Percentiles rank a stretch among this genome's conserved stretches.
phyloP scores from a whole-genome alignment of 306 rosid species.

The Fagus sylvatica region DNA sequence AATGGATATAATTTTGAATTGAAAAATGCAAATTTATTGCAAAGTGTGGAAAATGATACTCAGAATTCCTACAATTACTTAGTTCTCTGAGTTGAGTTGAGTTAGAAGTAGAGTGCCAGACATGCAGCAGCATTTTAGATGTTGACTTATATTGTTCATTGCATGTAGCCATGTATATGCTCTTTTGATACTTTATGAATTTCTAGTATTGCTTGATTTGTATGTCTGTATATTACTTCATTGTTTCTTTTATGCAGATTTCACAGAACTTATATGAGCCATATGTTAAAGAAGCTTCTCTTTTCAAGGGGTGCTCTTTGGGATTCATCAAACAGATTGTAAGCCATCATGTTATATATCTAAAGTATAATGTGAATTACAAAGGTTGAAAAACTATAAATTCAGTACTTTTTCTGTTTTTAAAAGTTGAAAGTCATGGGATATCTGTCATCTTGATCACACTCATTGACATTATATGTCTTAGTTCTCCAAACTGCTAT shows the following conservation, averaged over 20 bases:
- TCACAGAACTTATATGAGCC: constrained; percentile 52
- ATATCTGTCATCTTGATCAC: not conserved
- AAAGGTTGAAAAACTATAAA: not conserved
- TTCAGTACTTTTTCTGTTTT: not conserved
- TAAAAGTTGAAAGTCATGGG: not conserved
- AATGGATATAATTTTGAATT: not conserved
- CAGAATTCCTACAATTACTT: not conserved
- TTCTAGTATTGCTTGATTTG: not conserved
- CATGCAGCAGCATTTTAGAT: not conserved
- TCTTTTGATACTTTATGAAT: constrained; percentile 4
- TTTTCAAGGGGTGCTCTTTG: constrained; percentile 58
- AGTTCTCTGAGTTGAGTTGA: no score
- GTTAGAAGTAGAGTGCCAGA: no score
- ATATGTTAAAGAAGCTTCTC: constrained; percentile 42
- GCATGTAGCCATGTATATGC: not conserved
- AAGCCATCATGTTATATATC: constrained; percentile 22
- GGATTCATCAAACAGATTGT: constrained; percentile 67
- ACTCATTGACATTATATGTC: not conserved
- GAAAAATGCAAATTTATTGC: not conserved
- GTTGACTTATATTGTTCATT: not conserved
- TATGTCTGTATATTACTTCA: not conserved
- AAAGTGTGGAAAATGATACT: not conserved
- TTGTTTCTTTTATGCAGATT: constrained; percentile 41
- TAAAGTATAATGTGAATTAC: not conserved
- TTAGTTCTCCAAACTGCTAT: not conserved